Conservation (phyloP, 768 basidiomycete genomes). For the Lepiota venenata region DNA sequence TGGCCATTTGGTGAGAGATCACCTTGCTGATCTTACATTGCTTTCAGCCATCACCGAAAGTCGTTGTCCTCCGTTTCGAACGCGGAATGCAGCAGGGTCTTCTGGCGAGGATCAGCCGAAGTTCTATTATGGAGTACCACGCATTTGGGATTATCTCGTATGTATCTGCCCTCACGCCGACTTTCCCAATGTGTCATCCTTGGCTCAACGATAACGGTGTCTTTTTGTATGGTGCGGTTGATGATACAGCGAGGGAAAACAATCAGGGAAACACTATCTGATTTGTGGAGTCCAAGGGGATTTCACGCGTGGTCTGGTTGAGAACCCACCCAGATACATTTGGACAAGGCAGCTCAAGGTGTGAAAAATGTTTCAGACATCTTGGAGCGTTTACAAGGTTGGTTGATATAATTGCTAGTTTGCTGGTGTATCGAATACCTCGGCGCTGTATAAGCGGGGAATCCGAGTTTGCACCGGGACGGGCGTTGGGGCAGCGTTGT, state of each 20-base stretch:
- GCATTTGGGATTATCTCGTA: conserved; percentile 84
- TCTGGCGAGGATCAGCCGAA: conserved; percentile 74
- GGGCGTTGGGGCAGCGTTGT: conserved; percentile 77
- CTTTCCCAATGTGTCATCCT: not conserved
- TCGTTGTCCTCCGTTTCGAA: conserved; percentile 74
- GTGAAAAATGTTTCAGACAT: conserved; percentile 11
- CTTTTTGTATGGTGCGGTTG: not conserved
- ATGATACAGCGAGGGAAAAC: conserved; percentile 56
- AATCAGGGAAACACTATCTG: conserved; percentile 75
- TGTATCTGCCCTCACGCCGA: conserved; percentile 17
- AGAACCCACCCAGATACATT: conserved; percentile 64
- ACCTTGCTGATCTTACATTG: conserved; percentile 9
- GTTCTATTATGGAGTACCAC: conserved; percentile 77
- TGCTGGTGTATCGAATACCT: conserved; percentile 81
- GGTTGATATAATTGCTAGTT: conserved; percentile 38
- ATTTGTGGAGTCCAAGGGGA: conserved; percentile 86
- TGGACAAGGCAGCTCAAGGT: conserved; percentile 86
- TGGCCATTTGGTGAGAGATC: not conserved
- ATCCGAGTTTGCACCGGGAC: conserved; percentile 87
- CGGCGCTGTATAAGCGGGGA: conserved; percentile 70
- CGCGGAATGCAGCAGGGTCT: conserved; percentile 87
- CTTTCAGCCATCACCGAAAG: conserved; percentile 72
- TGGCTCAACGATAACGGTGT: conserved; percentile 1
- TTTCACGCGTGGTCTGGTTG: conserved; percentile 72
- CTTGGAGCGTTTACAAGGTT: not conserved